Base-by-base conservation (phyloP, 2,329 filamentous ascomycete species). In the Exophiala dermatitidis region DNA sequence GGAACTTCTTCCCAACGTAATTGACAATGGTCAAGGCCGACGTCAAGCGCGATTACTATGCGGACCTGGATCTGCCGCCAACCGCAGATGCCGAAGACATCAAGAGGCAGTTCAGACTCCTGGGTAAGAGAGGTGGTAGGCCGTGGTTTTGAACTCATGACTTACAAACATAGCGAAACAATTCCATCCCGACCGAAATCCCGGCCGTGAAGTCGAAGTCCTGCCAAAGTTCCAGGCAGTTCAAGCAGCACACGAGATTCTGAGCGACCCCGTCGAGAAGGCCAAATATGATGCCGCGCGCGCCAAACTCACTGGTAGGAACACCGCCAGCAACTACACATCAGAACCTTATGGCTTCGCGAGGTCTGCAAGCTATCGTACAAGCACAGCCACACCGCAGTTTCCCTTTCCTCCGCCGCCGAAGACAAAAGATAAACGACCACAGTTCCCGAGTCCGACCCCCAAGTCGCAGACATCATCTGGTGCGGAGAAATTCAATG, bases 121-220 rank as follows among this genome's bases (percentile, higher is more conserved):
- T 95, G 65, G 86, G 86, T 88, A 73, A 53, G 75, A 61, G 41
- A 9, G 34, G 12, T 43, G 10, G 12, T 36, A 12, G 12, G 3
- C 32, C 44, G 38, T 29, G 50, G 57, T 46, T 52, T 53, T 31
- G 56, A 50, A 37, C 30, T 32, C 44, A 12, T 30, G 42, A 52
- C 61, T 59, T 57, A 53, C 45, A 30, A 65, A 7, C 28, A 3
- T 53, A 89, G 89, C 89, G 45, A 75, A 94, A 44, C 86, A 87
- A 68, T 94, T 86, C 65, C 90, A 95, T 65, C 90, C 90, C 5
- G 90, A 95, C 68, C 85, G 90, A 55, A 95, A 95, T 65, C 88
- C 85, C 7, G 90, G 90, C 48, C 82, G 81, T 65, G 89, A 95
- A 70, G 72, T 80, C 53, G 88, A 91, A 65, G 86, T 85, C 66